Evolutionary conservation across 2,329 filamentous ascomycete genomes (phyloP).

Genomic region (Neurospora sp.): DNA sequence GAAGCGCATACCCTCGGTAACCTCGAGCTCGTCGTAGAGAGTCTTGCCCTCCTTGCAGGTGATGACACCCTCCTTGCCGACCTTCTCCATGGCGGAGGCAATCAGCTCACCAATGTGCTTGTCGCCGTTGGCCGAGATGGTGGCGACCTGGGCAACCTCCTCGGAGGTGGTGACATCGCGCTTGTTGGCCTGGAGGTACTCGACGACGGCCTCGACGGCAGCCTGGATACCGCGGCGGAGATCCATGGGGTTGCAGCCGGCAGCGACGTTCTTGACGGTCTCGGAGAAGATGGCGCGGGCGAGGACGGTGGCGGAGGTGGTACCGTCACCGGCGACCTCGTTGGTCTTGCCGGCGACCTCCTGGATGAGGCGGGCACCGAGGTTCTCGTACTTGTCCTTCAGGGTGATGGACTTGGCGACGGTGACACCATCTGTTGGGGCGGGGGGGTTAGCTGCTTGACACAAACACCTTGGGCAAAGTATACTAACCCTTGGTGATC

Average conservation of each 20-base stretch:
- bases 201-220: conserved; percentile 87
- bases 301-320: conserved; percentile 93
- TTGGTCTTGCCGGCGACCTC: conserved; percentile 99
- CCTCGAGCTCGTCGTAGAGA: conserved; percentile 91
- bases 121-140: conserved; percentile 96
- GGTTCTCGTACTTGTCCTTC: conserved; percentile 99
- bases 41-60: conserved; percentile 99
- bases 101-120: conserved; percentile 91
- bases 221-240: conserved; percentile 94
- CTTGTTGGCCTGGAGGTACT: conserved; percentile 93
- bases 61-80: conserved; percentile 99
- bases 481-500: conserved; percentile 87
- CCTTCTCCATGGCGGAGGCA: conserved; percentile 98
- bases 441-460: conserved; percentile 1
- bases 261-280: conserved; percentile 99
- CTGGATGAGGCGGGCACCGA: conserved; percentile 90
- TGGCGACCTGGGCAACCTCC: conserved; percentile 96
- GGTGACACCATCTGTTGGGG: conserved; percentile 65
- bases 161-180: conserved; percentile 94
- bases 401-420: conserved; percentile 84
- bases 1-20: conserved; percentile 99
- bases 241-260: conserved; percentile 99
- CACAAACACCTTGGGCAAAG: background rate
- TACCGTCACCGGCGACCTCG: conserved; percentile 96
- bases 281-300: conserved; percentile 98